Conservation (phyloP, 495 filamentous ascomycete species). For the Aspergillus panamensis region DNA sequence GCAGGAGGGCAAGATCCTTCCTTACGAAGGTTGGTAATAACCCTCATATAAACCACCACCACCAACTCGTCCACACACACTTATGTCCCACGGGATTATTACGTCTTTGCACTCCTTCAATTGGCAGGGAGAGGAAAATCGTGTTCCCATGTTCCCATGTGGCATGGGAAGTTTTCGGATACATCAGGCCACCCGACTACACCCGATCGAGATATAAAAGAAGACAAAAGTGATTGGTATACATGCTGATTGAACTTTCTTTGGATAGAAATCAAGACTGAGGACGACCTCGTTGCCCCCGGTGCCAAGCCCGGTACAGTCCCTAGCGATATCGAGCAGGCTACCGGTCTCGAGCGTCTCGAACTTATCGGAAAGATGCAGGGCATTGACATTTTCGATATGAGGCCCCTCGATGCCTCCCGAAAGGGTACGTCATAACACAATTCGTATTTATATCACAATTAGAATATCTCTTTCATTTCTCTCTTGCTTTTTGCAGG, state of each 20-base stretch:
- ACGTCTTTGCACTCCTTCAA: not conserved
- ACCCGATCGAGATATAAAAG: not conserved
- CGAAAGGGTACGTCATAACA: constrained; percentile 61
- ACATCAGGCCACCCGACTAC: not conserved
- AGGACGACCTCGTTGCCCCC: constrained; percentile 76
- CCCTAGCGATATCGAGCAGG: constrained; percentile 88
- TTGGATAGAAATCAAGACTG: constrained; percentile 72
- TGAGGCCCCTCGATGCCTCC: constrained; percentile 90
- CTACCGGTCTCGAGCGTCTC: constrained; percentile 95
- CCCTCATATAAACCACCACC: not conserved
- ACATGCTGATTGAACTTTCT: constrained; percentile 13
- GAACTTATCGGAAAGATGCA: constrained; percentile 99
- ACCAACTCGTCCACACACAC: constrained; percentile 4
- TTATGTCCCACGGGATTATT: constrained; percentile 18
- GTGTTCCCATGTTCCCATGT: too few species aligned
- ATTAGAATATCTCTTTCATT: not conserved
- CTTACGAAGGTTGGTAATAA: constrained; percentile 42
- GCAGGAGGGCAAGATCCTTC: constrained; percentile 43
- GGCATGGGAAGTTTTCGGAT: too few species aligned
- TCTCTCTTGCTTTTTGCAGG: not conserved
- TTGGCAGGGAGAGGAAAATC: not conserved
- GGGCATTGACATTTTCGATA: constrained; percentile 96
- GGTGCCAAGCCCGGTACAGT: constrained; percentile 80
- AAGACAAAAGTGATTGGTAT: not conserved
- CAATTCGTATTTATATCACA: not conserved